These are phyloP conservation scores for Lobosporangium transversale DNA, from an alignment of 192 early-diverging fungal species.

Conservation along the genomic window DNA sequence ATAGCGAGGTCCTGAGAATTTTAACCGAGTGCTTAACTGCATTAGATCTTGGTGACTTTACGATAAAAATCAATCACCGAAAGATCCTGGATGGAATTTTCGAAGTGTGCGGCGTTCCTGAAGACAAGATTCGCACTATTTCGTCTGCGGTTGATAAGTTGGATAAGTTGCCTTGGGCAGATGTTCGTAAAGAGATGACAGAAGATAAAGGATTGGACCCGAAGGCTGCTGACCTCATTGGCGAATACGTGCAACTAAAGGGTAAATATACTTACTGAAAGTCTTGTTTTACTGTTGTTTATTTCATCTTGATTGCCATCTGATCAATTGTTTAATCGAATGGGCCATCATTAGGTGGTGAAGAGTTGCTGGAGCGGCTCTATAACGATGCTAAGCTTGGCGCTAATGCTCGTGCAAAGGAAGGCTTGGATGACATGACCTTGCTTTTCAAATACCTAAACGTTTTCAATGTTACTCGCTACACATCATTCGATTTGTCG, in stretches of 20 bases:
- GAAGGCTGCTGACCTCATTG: conserved; percentile 89
- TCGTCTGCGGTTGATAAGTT: conserved; percentile 99
- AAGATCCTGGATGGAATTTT: conserved; percentile 99
- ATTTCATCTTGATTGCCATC: neutral
- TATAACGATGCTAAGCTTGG: conserved; percentile 70
- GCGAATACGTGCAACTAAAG: conserved; percentile 87
- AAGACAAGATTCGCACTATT: conserved; percentile 87
- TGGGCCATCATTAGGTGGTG: too few relatives aligned
- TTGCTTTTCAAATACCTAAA: conserved; percentile 86
- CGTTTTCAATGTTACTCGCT: conserved; percentile 75
- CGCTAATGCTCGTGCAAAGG: conserved; percentile 72
- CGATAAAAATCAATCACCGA: conserved; percentile 96
- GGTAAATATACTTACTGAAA: conserved; percentile 43
- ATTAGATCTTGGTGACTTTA: conserved; percentile 89
- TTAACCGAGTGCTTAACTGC: conserved; percentile 82
- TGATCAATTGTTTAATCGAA: too few relatives aligned
- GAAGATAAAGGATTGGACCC: conserved; percentile 89
- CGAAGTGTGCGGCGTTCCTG: conserved; percentile 93
- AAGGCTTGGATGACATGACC: conserved; percentile 88
- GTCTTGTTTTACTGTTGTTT: neutral
- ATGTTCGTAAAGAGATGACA: conserved; percentile 94
- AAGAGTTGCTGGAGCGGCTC: conserved; percentile 82
- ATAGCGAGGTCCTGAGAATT: conserved; percentile 88
- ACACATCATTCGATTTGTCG: conserved; percentile 92
- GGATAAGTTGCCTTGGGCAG: conserved; percentile 95